Base-by-base conservation (phyloP, 176 grass and related monocot species). In the Lolium multiflorum region DNA sequence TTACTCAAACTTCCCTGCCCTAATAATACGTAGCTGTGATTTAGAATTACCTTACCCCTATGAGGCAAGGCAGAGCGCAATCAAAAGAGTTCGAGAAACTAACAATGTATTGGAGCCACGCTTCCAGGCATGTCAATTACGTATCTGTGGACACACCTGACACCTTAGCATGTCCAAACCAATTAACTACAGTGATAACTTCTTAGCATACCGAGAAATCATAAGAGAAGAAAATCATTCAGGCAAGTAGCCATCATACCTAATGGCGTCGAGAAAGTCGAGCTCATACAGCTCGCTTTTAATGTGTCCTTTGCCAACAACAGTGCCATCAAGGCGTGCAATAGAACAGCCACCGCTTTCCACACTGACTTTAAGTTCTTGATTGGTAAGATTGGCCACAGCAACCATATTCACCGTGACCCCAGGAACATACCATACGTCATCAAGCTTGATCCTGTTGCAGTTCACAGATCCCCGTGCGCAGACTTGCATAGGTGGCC, bases 401-500 rank as follows among this genome's bases (percentile, higher is more conserved):
- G 65, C 38, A 11, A 71, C 65, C 39, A 41, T 20, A 52, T 82
- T 82, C 11, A 9, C 65, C 0, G 4, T 41, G 49, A 28, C n/a
- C 11, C 12, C 48, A 56, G 64, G 80, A 70, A 82, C 80, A 66
- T 70, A 82, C 64, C 80, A 82, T 37, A 82, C 48, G 20, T 37
- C 80, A 24, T 55, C 24, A 12, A 82, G 80, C 12, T 6, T 44
- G 39, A 80, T 17, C 14, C 77, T 14, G 11, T 80, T 80, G 22
- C 8, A 43, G 37, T 31, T 80, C n/a, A 80, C 58, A 9, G 58
- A 80, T 64, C 77, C 77, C 37, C 41, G 58, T 4, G 77, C 77
- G 5, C 58, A 64, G 12, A 80, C 77, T 80, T 80, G 77, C 77
- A 80, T 80, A 11, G 55, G 77, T 1, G 6, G 35, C 15, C 65